These are phyloP conservation scores for Aureoboletus auriporus DNA, from an alignment of 768 basidiomycete species.

Conservation along the genomic window DNA sequence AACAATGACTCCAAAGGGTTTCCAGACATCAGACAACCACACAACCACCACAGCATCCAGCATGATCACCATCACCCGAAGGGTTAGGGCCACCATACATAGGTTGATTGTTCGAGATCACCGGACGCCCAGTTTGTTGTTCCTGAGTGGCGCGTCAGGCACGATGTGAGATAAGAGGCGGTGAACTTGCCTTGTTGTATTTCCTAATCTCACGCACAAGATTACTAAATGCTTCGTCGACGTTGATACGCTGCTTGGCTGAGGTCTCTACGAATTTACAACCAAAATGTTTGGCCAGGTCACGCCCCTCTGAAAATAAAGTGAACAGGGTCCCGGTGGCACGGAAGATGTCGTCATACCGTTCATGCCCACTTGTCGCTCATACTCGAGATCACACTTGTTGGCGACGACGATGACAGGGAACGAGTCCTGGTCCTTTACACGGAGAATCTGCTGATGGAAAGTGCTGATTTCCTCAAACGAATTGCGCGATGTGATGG, in stretches of 20 bases:
- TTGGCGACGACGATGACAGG: constrained; percentile 98
- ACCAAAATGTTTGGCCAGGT: constrained; percentile 91
- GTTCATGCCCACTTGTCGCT: constrained; percentile 93
- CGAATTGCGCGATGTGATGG: constrained; percentile 95
- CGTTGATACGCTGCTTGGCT: constrained; percentile 93
- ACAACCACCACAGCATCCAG: constrained; percentile 67
- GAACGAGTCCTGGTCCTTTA: constrained; percentile 94
- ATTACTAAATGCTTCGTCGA: constrained; percentile 91
- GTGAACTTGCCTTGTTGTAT: constrained; percentile 75
- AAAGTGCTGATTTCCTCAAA: constrained; percentile 97
- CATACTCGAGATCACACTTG: constrained; percentile 94
- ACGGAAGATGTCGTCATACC: constrained; percentile 43
- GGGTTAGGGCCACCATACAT: constrained; percentile 47
- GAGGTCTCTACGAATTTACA: constrained; percentile 97
- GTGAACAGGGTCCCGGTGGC: neutral
- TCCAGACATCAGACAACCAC: constrained; percentile 44
- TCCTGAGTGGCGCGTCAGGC: constrained; percentile 42
- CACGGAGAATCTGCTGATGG: constrained; percentile 93
- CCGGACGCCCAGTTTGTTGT: constrained; percentile 73
- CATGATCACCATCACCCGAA: constrained; percentile 48
- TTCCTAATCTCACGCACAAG: constrained; percentile 92
- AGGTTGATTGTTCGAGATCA: constrained; percentile 39
- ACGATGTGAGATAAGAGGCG: neutral
- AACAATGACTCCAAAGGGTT: constrained; percentile 1
- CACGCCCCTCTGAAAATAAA: constrained; percentile 77